Evolutionary conservation across 2,329 filamentous ascomycete species (phyloP), one percentile per base, ranked within the genome.

Genomic region (Diaporthe sp.): DNA sequence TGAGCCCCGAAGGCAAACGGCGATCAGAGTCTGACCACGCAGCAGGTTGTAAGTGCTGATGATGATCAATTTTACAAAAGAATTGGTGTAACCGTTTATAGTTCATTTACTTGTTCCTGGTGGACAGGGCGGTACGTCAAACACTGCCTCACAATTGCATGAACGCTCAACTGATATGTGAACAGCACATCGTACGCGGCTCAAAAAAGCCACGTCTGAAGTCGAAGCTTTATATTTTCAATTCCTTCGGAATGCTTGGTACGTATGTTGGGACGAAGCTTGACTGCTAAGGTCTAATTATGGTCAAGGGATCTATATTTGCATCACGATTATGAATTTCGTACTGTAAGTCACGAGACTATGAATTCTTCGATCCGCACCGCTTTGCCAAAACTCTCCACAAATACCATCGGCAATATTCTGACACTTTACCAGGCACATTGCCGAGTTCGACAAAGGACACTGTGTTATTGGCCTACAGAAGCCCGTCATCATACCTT

Each of bases 61-160:
- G 30, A 50, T 30, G 32, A 53, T 13, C 12, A 22, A 53, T 53
- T 4, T 5, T 30, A 22, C 1, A 7, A 15, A 30, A 4, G 9
- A 27, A 12, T 2, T 35, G 22, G 3, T 53, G 27, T 68, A 25
- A 68, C 44, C 50, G 5, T 25, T 17, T 13, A 39, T 68, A 68
- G 63, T 68, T 53, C 47, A 68, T 68, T 27, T 68, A 68, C 32
- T 25, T 66, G 63, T 66, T 66, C n/a, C 63, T 66, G 12, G 63
- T 66, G 35, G 63, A 66, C 32, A 66, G 63, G 22, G 63, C 63
- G 63, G 63, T 66, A 66, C 15, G 63, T 37, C 8, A 15, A 35
- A 19, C 5, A 63, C 8, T 32, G 3, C 27, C 7, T 17, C 3
- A 15, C 0, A 30, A 15, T n/a, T 6, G 12, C 19, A 9, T 12